phyloP scores from a whole-genome alignment of 768 basidiomycete genomes.

The Jaapia argillacea region DNA sequence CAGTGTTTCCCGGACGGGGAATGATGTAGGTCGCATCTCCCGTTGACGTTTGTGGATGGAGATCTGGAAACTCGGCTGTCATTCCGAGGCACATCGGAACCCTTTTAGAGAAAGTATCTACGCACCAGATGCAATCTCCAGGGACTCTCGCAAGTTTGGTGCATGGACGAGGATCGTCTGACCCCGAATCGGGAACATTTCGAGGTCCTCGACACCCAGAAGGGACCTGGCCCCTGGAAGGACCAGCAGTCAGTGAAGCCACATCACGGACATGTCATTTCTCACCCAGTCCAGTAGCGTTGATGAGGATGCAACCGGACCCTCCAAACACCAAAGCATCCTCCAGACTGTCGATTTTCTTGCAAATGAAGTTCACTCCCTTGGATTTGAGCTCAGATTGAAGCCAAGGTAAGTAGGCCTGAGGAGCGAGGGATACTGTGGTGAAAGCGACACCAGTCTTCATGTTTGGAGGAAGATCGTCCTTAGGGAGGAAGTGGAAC shows the following conservation, averaged over 20 bases:
- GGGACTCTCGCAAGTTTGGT: constrained; percentile 41
- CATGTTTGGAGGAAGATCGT: constrained; percentile 24
- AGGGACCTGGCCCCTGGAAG: constrained; percentile 53
- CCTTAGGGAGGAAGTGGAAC: constrained; percentile 22
- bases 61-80: neutral
- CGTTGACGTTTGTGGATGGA: constrained; percentile 1
- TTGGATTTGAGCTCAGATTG: constrained; percentile 25
- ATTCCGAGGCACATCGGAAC: neutral
- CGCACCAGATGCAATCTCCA: constrained; percentile 18
- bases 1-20: constrained; percentile 39
- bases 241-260: neutral
- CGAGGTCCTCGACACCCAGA: constrained; percentile 72
- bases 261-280: neutral
- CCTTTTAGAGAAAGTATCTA: neutral
- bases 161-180: constrained; percentile 75
- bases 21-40: constrained; percentile 45
- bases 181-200: constrained; percentile 69
- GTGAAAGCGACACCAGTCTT: constrained; percentile 31
- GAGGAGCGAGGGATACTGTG: constrained; percentile 40
- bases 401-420: constrained; percentile 40
- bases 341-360: constrained; percentile 31
- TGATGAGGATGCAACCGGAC: constrained; percentile 34
- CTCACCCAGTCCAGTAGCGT: constrained; percentile 46
- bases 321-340: constrained; percentile 33
- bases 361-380: constrained; percentile 34